Percentiles rank a stretch among this genome's conserved stretches.
Conservation (phyloP, 2,329 filamentous ascomycete species). For the Aspergillus sp. region DNA sequence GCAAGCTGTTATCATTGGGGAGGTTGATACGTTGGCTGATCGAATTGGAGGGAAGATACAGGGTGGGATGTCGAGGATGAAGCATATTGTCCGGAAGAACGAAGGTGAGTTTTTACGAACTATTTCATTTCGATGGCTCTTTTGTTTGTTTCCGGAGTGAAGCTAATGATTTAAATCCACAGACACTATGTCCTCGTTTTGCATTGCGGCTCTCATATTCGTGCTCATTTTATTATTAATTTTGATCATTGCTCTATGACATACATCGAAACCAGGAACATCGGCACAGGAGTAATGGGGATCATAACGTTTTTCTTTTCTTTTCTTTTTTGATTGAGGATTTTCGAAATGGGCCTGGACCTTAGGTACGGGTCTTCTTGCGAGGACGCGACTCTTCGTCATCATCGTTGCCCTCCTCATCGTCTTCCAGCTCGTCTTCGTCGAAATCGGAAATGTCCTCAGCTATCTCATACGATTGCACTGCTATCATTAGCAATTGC, state of each 20-base stretch:
- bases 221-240: slow-evolving; percentile 81
- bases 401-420: slow-evolving; percentile 41
- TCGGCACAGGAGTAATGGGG: slow-evolving; percentile 3
- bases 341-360: slow-evolving; percentile 4
- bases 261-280: slow-evolving; percentile 13
- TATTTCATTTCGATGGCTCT: slow-evolving; percentile 2
- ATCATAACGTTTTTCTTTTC: background rate
- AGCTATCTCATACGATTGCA: slow-evolving; percentile 63
- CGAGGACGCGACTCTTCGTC: slow-evolving; percentile 31
- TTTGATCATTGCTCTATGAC: slow-evolving; percentile 59
- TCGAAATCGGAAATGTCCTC: slow-evolving; percentile 56
- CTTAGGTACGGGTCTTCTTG: slow-evolving; percentile 35
- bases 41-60: slow-evolving; percentile 78
- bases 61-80: slow-evolving; percentile 78
- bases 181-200: slow-evolving; percentile 74
- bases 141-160: background rate
- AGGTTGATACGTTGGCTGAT: slow-evolving; percentile 76
- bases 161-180: background rate
- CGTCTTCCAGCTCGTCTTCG: slow-evolving; percentile 53
- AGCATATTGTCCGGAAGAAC: slow-evolving; percentile 75
- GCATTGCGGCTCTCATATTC: slow-evolving; percentile 79
- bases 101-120: slow-evolving; percentile 58
- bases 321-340: slow-evolving; percentile 5
- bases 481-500: slow-evolving; percentile 36
- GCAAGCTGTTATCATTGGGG: slow-evolving; percentile 79